These are phyloP conservation scores for Coffea humblotiana DNA, from an alignment of 305 asterid species.

Conservation along the genomic window DNA sequence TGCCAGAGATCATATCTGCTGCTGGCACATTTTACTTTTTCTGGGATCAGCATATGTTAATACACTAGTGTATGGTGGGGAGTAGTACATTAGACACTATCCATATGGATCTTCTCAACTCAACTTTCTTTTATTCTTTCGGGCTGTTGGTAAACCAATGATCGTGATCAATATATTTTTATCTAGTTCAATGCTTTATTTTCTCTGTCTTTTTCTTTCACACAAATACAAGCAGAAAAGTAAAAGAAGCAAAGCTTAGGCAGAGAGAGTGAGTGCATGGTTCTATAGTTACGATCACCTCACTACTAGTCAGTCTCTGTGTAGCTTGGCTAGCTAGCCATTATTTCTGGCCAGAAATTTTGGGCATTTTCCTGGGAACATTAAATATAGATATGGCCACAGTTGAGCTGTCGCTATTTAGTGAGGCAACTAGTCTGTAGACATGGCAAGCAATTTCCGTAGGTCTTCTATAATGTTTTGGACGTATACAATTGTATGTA, in stretches of 20 bases:
- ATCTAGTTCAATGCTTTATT: background rate
- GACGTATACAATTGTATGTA: background rate
- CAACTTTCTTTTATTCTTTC: no score
- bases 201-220: background rate
- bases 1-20: slow-evolving; percentile 11
- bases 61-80: no score
- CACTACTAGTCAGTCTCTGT: background rate
- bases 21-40: background rate
- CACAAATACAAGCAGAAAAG: no score
- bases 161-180: no score
- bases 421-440: background rate
- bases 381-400: slow-evolving; percentile 15
- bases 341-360: background rate
- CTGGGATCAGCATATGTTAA: background rate
- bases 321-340: background rate
- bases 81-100: no score
- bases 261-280: background rate
- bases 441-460: background rate
- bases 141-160: no score
- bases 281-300: background rate
- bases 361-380: background rate
- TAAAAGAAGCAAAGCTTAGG: background rate
- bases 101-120: no score
- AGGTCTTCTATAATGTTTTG: background rate
- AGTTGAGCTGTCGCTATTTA: slow-evolving; percentile 23